Base-by-base conservation (phyloP, 805 yeast genomes). In the Saturnispora bothae region DNA sequence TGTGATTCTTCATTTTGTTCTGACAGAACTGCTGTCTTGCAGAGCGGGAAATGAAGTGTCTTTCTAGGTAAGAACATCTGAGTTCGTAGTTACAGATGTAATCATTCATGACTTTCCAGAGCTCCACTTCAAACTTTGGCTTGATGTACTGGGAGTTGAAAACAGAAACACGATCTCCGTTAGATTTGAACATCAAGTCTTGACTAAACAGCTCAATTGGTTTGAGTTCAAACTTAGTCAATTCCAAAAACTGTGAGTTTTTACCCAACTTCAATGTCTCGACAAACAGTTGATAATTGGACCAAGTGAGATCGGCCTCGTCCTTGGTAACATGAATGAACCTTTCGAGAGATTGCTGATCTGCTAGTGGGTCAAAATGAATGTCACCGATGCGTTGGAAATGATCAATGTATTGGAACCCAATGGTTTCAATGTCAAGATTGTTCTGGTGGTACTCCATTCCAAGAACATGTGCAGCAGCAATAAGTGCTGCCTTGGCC, bases 371-470 rank as follows among this genome's bases (percentile, higher is more conserved):
- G 47, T 71, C 75, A 45, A 54, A 67, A 43, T 70, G 73, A 3
- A 74, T 64, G 74, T 70, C 69, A 12, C 72, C 75, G 20, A 71
- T 68, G 5, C 73, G 76, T 12, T 59, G 52, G 44, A 64, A 71
- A 22, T 48, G 51, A 30, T 46, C 38, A 32, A 48, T 44, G 36
- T 54, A 51, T 48, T 56, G 61, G 45, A 66, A 66, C n/a, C 78
- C 77, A 49, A 67, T 59, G 5, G 74, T 71, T 40, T 62, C 63
- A 38, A 68, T 56, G 41, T 65, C 59, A 40, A 59, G 62, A 27
- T 65, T 61, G 8, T 68, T 73, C 45, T 69, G 74, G 50, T 71
- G 68, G 43, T 56, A 70, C 3, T 60, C 54, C 27, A 60, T 52
- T 13, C 55, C 50, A 29, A 66, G 53, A 1, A 63, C 69, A 13